Percentiles rank a stretch among this genome's conserved stretches.
Evolutionary conservation across 371 early-diverging fungal species (phyloP).

Genomic region (Mucor lusitanicus): DNA sequence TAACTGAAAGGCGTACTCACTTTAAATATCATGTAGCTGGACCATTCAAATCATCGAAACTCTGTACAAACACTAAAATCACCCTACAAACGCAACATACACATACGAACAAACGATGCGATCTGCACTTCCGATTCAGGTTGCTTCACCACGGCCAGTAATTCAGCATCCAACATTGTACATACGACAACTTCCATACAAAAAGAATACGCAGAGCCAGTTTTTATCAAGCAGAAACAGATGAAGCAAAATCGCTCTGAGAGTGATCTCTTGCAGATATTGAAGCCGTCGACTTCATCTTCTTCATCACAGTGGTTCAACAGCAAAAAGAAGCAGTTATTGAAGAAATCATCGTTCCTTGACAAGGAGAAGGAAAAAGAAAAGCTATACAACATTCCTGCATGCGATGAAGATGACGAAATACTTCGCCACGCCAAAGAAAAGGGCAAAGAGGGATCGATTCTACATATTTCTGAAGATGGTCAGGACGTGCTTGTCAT

Average conservation of each 20-base stretch:
- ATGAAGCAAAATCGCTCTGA: slow-evolving; percentile 40
- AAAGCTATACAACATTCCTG: neutral
- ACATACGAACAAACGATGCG: slow-evolving; percentile 10
- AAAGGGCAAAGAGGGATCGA: slow-evolving; percentile 20
- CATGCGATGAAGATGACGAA: slow-evolving; percentile 6
- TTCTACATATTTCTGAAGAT: slow-evolving; percentile 53
- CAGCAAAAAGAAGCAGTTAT: neutral
- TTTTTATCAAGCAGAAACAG: slow-evolving; percentile 26
- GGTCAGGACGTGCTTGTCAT: slow-evolving; percentile 57
- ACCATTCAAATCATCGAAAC: slow-evolving; percentile 4
- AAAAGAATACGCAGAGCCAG: slow-evolving; percentile 37
- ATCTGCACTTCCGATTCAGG: slow-evolving; percentile 10
- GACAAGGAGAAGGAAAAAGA: neutral
- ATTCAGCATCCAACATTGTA: neutral
- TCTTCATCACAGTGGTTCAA: slow-evolving; percentile 3
- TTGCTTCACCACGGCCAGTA: slow-evolving; percentile 8
- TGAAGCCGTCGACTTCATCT: slow-evolving; percentile 11
- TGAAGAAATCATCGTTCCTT: neutral
- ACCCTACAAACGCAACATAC: slow-evolving; percentile 19
- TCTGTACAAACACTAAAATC: slow-evolving; percentile 28
- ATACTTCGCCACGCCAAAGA: slow-evolving; percentile 13
- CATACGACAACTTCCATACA: slow-evolving; percentile 26
- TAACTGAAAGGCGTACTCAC: neutral
- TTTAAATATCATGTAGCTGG: neutral
- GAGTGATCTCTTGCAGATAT: slow-evolving; percentile 33